Base-by-base conservation (phyloP, 1,139 yeast genomes). In the Kazachstania sp. region DNA sequence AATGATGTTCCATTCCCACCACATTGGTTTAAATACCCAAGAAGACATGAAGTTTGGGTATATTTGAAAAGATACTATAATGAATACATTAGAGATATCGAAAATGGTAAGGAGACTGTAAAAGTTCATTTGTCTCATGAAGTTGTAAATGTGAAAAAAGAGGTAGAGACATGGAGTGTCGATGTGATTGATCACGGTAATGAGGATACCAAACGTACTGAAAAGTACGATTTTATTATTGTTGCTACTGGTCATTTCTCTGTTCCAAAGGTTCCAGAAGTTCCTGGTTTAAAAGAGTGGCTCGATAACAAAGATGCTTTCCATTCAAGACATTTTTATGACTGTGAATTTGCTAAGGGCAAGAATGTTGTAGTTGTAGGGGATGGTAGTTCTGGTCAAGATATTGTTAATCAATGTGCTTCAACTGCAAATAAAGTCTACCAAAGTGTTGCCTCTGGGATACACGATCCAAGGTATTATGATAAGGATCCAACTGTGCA, bases 321-420 rank as follows among this genome's bases (percentile, higher is more conserved):
- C 19, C 94, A 85, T 63, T 72, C 88, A 16, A 80, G 78, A 57
- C 66, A 74, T 29, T 86, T 75, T 63, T 71, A 81, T 50, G 69
- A 68, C n/a, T 74, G 81, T 3, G 71, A 72, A 4, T 71, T 67
- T 35, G 65, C 62, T 48, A 64, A 66, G 49, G 70, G 66, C 38
- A 67, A 73, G 49, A 70, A 64, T 29, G 75, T 80, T 20, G 62
- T 81, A 35, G 74, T 81, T 12, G 72, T 81, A 4, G 87, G 86
- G 1, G 77, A 77, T 54, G 77, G 81, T 1, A 79, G 83, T 12
- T 77, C 83, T 6, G 86, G 83, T 1, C 68, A 73, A 9, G 87
- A 81, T 56, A 69, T 81, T 46, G 73, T 80, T 1, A 71, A 69
- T 49, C 85, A 81, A 58, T 51, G 77, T 34, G 71, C 73, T 2